phyloP scores from a whole-genome alignment of 1,139 yeast genomes.

The Nakaseomyces sp. region DNA sequence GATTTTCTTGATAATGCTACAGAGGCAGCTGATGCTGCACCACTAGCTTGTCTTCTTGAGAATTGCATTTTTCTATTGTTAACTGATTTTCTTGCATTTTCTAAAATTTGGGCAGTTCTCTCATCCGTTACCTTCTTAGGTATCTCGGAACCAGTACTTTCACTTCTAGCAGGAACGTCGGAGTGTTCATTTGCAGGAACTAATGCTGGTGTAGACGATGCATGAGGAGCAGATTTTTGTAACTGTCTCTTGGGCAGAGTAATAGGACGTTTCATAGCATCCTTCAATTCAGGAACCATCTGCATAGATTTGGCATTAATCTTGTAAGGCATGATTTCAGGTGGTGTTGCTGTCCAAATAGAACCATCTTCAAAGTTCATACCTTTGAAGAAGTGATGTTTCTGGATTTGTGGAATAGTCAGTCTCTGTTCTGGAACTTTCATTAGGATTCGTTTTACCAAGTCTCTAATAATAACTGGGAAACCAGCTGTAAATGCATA shows the following conservation, averaged over 20 bases:
- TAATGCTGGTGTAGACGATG: constrained; percentile 3
- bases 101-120: constrained; percentile 28
- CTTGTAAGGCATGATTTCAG: constrained; percentile 69
- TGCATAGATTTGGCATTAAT: constrained; percentile 39
- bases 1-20: constrained; percentile 20
- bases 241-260: constrained; percentile 28
- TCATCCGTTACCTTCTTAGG: constrained; percentile 20
- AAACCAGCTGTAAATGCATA: constrained; percentile 74
- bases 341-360: constrained; percentile 66
- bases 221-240: constrained; percentile 3
- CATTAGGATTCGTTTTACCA: constrained; percentile 61
- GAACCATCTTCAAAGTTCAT: constrained; percentile 52
- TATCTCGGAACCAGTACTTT: constrained; percentile 4
- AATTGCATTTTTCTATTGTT: constrained; percentile 18
- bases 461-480: constrained; percentile 61
- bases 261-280: constrained; percentile 16
- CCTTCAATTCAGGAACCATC: constrained; percentile 32
- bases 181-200: constrained; percentile 3
- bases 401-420: constrained; percentile 58
- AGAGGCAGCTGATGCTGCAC: constrained; percentile 34
- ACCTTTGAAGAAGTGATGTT: constrained; percentile 65
- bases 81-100: constrained; percentile 23
- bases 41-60: constrained; percentile 18
- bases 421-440: constrained; percentile 63
- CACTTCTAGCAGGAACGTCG: constrained; percentile 17